These are phyloP conservation scores for Penicillium corylophilum DNA, from an alignment of 2,329 filamentous ascomycete species.

Conservation along the genomic window DNA sequence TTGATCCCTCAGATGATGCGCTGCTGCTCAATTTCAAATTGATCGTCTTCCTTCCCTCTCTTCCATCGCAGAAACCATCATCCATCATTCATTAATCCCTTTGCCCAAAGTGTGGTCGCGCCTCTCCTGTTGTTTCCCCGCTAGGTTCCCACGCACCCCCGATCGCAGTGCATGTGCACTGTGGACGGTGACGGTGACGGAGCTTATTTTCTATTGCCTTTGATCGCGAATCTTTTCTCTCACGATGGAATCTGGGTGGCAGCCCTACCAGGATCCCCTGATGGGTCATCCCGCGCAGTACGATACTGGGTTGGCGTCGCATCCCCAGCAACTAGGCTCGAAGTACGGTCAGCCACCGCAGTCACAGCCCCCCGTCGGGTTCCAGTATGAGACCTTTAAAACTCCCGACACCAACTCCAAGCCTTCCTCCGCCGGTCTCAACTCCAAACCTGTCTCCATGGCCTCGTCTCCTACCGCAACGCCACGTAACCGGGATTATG, in stretches of 20 bases:
- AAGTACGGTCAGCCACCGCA: conserved; percentile 49
- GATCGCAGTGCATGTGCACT: conserved; percentile 33
- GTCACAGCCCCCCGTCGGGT: conserved; percentile 57
- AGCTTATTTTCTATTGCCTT: conserved; percentile 11
- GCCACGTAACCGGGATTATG: conserved; percentile 62
- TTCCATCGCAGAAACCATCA: conserved; percentile 9
- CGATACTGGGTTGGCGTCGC: conserved; percentile 53
- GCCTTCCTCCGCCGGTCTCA: conserved; percentile 37
- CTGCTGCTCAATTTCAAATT: conserved; percentile 18
- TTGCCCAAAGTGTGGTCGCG: conserved; percentile 23
- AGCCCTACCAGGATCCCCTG: conserved; percentile 63
- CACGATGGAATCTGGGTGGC: conserved; percentile 61
- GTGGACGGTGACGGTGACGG: conserved; percentile 21
- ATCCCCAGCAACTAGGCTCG: conserved; percentile 52
- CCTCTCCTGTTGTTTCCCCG: conserved; percentile 29
- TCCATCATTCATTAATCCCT: neutral
- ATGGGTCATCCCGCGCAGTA: conserved; percentile 64
- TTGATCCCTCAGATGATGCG: conserved; percentile 26
- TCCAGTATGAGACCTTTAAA: conserved; percentile 69
- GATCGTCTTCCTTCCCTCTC: conserved; percentile 18
- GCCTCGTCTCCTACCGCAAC: conserved; percentile 59
- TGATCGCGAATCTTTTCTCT: conserved; percentile 23
- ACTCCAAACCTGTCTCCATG: conserved; percentile 53
- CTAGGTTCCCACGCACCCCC: conserved; percentile 25
- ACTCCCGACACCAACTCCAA: conserved; percentile 36